Base-by-base conservation (phyloP, 257 asterid genomes). In the Scutellaria barbata region DNA sequence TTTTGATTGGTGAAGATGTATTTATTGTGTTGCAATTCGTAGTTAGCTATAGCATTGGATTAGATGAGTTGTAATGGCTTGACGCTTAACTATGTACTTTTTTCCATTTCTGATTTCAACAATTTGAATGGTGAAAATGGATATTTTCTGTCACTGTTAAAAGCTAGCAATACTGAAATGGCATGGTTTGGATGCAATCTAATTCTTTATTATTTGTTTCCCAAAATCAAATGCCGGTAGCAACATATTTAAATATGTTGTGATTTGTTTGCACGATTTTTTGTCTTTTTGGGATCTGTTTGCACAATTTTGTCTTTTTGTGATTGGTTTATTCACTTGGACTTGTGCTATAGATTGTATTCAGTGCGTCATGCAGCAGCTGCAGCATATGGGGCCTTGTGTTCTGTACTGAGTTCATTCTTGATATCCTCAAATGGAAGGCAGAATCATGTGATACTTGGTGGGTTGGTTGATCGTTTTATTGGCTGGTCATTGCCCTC, bases 401-500 rank as follows among this genome's bases (percentile, higher is more conserved):
- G 96, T 81, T 82, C 98, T 41, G 85, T 84, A 14, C 67, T 91
- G 71, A 86, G 96, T 77, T 86, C 94, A 56, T 77, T 86, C 65
- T 85, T 85, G 37, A 74, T 83, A 55, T 76, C 90, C 77, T 74
- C 97, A 65, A 89, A 83, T 77, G 98, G 96, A 79, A 94, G 96
- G 85, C 97, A 91, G 85, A 91, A 82, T 83, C 88, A 85, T 78
- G 89, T 70, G 25, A 68, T 94, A 66, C 88, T 88, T 71, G 84
- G 88, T 52, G 80, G 87, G 81, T 83, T 86, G 79, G 79, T 92
- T 62, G 99, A 94, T 72, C 86, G 88, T 80, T 94, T 91, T 84
- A 81, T 91, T 81, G 92, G 92, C 68, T 95, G 99, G 99, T 90
- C 99, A 14, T 74, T 95, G 77, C 96, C 95, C 9, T 84, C 87